Percentiles rank a stretch among this genome's conserved stretches.
Conservation (phyloP, 768 basidiomycete species). For the Albatrellus ellisii region DNA sequence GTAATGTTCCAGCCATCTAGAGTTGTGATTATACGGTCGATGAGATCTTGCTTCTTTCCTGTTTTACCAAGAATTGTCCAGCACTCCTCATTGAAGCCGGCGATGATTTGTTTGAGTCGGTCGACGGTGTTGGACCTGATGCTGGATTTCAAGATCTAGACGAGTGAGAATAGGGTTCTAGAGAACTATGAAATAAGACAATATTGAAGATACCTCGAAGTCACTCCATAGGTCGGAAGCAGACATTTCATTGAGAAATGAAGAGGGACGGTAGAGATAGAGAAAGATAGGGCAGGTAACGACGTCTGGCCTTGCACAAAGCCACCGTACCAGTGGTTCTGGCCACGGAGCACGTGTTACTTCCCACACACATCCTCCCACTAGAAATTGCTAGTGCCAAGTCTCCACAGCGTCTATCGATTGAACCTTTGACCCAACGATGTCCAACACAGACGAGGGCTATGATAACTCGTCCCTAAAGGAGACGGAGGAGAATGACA, state of each 20-base stretch:
- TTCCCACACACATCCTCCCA: background rate
- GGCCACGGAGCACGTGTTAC: background rate
- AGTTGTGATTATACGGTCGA: constrained; percentile 52
- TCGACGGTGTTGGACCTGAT: constrained; percentile 76
- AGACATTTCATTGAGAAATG: constrained; percentile 33
- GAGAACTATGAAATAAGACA: background rate
- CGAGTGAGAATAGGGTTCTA: constrained; percentile 3
- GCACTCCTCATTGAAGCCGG: constrained; percentile 71
- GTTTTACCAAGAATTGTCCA: constrained; percentile 52
- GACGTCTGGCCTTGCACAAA: constrained; percentile 2
- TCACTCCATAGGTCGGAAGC: constrained; percentile 51
- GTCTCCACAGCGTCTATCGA: background rate
- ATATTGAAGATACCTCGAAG: constrained; percentile 41
- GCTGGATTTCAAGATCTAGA: constrained; percentile 52
- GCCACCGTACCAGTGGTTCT: constrained; percentile 23
- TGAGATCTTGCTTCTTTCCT: constrained; percentile 81
- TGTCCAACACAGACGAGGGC: constrained; percentile 24
- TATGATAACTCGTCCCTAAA: constrained; percentile 69
- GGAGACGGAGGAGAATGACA: constrained; percentile 64
- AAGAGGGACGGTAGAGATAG: background rate
- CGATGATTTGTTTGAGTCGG: constrained; percentile 70
- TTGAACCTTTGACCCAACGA: background rate
- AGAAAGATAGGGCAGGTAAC: background rate
- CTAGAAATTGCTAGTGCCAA: background rate
- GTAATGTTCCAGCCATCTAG: constrained; percentile 48